These are phyloP conservation scores for Medicago arabica DNA, from an alignment of 306 rosid species.

Conservation along the genomic window DNA sequence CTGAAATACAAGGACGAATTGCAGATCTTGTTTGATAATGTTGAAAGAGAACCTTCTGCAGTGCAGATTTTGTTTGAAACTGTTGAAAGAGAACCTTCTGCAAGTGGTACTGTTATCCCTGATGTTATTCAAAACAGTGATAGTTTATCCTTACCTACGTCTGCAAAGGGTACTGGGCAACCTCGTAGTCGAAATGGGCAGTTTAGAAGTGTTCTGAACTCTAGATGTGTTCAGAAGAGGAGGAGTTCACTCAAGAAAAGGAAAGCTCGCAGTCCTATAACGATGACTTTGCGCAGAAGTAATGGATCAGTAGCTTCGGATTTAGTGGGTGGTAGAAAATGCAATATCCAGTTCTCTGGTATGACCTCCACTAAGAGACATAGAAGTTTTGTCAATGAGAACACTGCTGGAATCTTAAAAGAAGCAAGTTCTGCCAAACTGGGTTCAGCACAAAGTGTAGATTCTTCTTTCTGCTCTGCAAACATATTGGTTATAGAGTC, in stretches of 20 bases:
- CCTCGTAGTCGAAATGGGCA: slow-evolving; percentile 53
- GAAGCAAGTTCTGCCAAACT: slow-evolving; percentile 42
- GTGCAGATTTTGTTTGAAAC: no score
- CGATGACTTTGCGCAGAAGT: slow-evolving; percentile 46
- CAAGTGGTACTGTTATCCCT: slow-evolving; percentile 13
- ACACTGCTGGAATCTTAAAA: slow-evolving; percentile 41
- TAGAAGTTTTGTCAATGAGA: slow-evolving; percentile 45
- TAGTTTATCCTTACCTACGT: slow-evolving; percentile 36
- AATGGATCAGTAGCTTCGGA: slow-evolving; percentile 53
- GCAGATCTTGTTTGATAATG: slow-evolving; percentile 28
- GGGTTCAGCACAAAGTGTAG: slow-evolving; percentile 38
- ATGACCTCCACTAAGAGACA: slow-evolving; percentile 47
- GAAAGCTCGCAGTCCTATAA: slow-evolving; percentile 57
- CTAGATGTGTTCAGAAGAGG: slow-evolving; percentile 66
- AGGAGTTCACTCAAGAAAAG: slow-evolving; percentile 76
- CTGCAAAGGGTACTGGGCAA: slow-evolving; percentile 54
- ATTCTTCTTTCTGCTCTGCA: slow-evolving; percentile 58
- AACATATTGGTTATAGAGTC: slow-evolving; percentile 63
- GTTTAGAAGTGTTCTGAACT: slow-evolving; percentile 50
- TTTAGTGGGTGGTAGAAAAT: slow-evolving; percentile 47
- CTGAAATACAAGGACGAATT: slow-evolving; percentile 42
- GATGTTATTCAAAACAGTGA: slow-evolving; percentile 45
- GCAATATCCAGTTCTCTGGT: slow-evolving; percentile 38
- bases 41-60: slow-evolving; percentile 32
- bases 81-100: slow-evolving; percentile 30